These are phyloP conservation scores for Fagopyrum homotropicum DNA, from an alignment of 148 eudicot species.

Conservation along the genomic window DNA sequence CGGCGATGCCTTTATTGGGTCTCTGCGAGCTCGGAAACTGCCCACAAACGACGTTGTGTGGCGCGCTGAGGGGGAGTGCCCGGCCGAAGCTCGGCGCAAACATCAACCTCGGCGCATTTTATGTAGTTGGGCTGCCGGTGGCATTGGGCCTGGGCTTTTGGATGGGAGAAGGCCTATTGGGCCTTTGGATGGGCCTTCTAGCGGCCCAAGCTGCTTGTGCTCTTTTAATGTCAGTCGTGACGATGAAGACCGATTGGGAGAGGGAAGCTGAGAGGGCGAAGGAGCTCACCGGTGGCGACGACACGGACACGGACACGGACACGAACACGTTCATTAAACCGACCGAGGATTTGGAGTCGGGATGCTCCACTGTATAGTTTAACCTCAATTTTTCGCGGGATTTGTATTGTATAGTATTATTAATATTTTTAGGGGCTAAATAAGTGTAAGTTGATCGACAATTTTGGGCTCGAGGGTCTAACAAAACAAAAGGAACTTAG, in stretches of 20 bases:
- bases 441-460: no score
- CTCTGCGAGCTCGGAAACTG: conserved; percentile 75
- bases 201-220: conserved; percentile 38
- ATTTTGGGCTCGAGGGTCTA: no score
- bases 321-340: background rate
- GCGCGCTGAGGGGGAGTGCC: conserved; percentile 54
- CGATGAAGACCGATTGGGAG: conserved; percentile 35
- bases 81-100: conserved; percentile 47
- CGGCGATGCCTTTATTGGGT: conserved; percentile 45
- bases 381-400: no score
- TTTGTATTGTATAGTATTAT: no score
- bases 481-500: no score
- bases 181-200: conserved; percentile 50
- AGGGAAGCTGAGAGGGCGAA: conserved; percentile 34
- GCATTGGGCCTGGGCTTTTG: conserved; percentile 34
- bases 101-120: conserved; percentile 51
- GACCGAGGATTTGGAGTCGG: background rate
- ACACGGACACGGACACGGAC: background rate
- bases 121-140: conserved; percentile 48
- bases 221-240: conserved; percentile 23
- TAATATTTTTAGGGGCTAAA: no score
- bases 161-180: conserved; percentile 30
- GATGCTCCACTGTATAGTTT: no score
- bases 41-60: conserved; percentile 64
- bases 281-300: conserved; percentile 23